Evolutionary conservation across 345 rosid genomes (phyloP).

Genomic region (Limnanthes douglasii): DNA sequence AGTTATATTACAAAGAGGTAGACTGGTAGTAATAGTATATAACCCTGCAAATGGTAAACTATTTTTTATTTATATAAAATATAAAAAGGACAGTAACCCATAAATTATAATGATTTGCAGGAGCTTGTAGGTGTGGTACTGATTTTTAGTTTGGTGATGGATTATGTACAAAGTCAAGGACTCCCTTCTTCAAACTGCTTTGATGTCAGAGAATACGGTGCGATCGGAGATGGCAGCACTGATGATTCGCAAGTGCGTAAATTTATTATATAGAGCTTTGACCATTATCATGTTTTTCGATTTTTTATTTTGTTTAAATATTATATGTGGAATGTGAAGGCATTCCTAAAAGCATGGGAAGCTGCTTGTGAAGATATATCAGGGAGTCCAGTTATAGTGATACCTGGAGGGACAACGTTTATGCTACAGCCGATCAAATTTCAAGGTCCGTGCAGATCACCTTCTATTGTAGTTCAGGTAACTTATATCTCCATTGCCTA

Average conservation of each 20-base stretch:
- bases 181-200: constrained; percentile 11
- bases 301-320: neutral
- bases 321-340: constrained; percentile 12
- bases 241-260: constrained; percentile 16
- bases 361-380: constrained; percentile 11
- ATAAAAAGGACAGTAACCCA: constrained; percentile 6
- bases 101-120: constrained; percentile 1
- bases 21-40: neutral
- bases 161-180: constrained; percentile 2
- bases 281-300: neutral
- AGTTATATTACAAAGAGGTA: no score
- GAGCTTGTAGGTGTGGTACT: no score
- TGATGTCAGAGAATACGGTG: constrained; percentile 18
- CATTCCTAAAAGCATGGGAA: constrained; percentile 23
- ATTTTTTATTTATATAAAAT: neutral
- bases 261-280: neutral
- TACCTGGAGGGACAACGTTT: constrained; percentile 17
- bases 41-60: neutral
- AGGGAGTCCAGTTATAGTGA: constrained; percentile 9
- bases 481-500: no score
- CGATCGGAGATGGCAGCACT: constrained; percentile 19
- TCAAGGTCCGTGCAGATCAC: constrained; percentile 23
- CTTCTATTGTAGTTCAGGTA: constrained; percentile 19
- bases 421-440: constrained; percentile 20
- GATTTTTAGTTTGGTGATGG: neutral